phyloP scores from a whole-genome alignment of 1,284 basidiomycete species.

The Abortiporus biennis region DNA sequence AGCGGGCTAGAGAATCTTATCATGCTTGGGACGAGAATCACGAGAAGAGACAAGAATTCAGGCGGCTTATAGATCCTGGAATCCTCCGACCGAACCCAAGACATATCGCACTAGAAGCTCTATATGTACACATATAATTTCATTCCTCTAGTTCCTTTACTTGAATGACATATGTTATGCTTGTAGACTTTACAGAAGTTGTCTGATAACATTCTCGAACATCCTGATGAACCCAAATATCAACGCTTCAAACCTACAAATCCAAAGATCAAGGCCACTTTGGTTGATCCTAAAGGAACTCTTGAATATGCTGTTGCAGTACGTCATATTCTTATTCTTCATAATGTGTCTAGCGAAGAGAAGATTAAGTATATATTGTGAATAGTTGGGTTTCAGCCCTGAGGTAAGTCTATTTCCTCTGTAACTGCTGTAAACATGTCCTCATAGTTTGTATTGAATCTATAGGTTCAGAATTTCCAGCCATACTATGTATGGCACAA shows the following conservation, averaged over 20 bases:
- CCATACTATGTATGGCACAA: constrained; percentile 54
- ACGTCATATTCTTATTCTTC: constrained; percentile 16
- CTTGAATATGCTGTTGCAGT: constrained; percentile 75
- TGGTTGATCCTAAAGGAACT: constrained; percentile 61
- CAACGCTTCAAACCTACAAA: constrained; percentile 73
- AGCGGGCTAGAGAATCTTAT: constrained; percentile 25
- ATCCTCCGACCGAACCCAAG: constrained; percentile 67
- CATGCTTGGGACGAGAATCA: constrained; percentile 47
- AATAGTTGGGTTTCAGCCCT: constrained; percentile 66
- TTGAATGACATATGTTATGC: neutral
- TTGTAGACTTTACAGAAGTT: constrained; percentile 58
- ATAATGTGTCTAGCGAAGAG: constrained; percentile 7
- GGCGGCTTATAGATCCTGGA: constrained; percentile 71
- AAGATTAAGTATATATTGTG: neutral
- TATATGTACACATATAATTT: constrained; percentile 45
- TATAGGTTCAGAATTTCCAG: constrained; percentile 31
- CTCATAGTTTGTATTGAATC: too few species aligned
- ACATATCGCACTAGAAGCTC: constrained; percentile 48
- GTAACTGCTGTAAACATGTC: neutral
- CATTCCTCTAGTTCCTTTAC: constrained; percentile 1
- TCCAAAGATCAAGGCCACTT: constrained; percentile 49
- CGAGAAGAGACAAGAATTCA: constrained; percentile 61
- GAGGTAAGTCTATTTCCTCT: constrained; percentile 33
- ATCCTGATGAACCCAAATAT: constrained; percentile 67
- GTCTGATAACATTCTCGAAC: constrained; percentile 64